Evolutionary conservation across 768 basidiomycete species (phyloP).

Genomic region (Naematelia encephala): DNA sequence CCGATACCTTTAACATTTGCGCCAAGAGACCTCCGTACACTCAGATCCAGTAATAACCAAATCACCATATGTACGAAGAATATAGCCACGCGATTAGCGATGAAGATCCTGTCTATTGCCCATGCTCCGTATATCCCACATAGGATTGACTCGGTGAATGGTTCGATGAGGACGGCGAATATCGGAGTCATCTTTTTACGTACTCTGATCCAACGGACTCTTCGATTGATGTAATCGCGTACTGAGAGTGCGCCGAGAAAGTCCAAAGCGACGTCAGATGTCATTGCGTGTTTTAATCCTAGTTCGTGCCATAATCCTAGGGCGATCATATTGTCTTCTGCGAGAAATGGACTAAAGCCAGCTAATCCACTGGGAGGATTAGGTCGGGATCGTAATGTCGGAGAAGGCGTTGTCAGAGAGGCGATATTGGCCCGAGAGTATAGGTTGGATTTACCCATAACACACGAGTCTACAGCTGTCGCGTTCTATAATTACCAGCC

Average conservation of each 20-base stretch:
- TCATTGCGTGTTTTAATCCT: conserved; percentile 79
- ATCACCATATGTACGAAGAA: conserved; percentile 56
- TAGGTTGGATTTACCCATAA: conserved; percentile 92
- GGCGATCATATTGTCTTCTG: conserved; percentile 98
- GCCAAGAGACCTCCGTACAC: conserved; percentile 75
- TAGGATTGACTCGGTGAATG: conserved; percentile 82
- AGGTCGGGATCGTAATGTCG: conserved; percentile 24
- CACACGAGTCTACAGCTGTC: conserved; percentile 84
- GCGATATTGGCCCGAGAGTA: conserved; percentile 87
- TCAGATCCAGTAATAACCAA: conserved; percentile 78
- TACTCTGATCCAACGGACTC: conserved; percentile 95
- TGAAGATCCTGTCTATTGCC: conserved; percentile 55
- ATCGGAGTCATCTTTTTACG: conserved; percentile 83
- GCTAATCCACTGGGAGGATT: conserved; percentile 60
- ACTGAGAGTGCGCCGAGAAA: conserved; percentile 84
- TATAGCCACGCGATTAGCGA: conserved; percentile 50
- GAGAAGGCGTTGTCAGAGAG: conserved; percentile 48
- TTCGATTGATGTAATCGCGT: conserved; percentile 76
- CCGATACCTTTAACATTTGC: conserved; percentile 58
- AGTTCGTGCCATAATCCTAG: conserved; percentile 90
- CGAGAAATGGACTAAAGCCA: conserved; percentile 81
- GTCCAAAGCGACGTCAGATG: conserved; percentile 84
- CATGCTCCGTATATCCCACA: conserved; percentile 64
- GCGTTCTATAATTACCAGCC: conserved; percentile 62
- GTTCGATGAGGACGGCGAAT: conserved; percentile 80